Base-by-base conservation (phyloP, 2,329 filamentous ascomycete genomes). In the Colletotrichum aenigma region DNA sequence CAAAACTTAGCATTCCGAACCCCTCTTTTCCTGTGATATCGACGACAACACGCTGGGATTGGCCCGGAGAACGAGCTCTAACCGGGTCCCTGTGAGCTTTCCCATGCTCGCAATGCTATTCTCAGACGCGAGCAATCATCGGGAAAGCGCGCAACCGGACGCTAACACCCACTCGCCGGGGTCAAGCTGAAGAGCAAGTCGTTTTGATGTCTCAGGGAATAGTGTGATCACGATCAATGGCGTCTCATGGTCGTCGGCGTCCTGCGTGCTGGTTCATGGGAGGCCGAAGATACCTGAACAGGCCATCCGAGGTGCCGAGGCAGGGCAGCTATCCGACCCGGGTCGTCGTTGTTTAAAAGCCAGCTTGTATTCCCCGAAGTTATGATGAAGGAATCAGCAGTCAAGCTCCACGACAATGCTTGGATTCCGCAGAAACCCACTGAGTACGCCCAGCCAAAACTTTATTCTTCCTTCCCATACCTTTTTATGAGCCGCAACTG, bases 381-480 rank as follows among this genome's bases (percentile, higher is more conserved):
- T 4, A 32, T 66, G 8, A 4, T 21, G 62, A 21, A 18, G 62
- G 24, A 38, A 38, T 10, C 43, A 68, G 15, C 43, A 65, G 13
- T 24, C 21, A 48, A 48, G n/a, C 43, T 48, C 21, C 18, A 26
- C 24, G n/a, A 72, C 16, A 48, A 75, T 75, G 73, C 73, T 75
- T 68, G 73, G 73, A 75, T 73, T 75, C 64, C 69, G 70, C 70
- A 73, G 62, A 73, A 72, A 73, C 58, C 70, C 73, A 58, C 38
- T 73, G 43, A 75, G 73, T 75, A 60, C 43, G 72, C 71, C 18
- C 30, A 26, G 7, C 12, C 18, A 4, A 21, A 21, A 34, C 32
- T n/a, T 32, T 21, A 4, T 24, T 26, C 43, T 48, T 58, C 32
- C 38, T 18, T 65, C 43, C 24, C n/a, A 34, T 21, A 34, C 21